Evolutionary conservation across 2,329 filamentous ascomycete genomes (phyloP), one percentile per base, ranked within the genome.

Genomic region (Clonostachys chloroleuca): DNA sequence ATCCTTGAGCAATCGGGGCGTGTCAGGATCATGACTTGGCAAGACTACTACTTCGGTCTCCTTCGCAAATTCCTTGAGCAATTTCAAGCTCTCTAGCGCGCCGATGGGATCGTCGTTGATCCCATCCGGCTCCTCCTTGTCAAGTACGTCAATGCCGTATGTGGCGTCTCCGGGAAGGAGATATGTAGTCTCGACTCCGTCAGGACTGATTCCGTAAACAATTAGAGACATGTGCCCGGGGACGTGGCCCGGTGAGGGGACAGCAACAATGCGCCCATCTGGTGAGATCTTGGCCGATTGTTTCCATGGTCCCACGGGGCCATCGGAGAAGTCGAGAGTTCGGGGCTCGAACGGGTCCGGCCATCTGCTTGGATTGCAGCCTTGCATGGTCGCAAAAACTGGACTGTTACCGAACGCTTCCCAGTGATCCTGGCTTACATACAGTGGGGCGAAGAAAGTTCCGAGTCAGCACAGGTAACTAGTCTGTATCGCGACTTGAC

Each of bases 181-280:
- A 40, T 61, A 64, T 14, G 49, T 62, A 2, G 44, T 49, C 16
- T 54, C 56, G 2, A 47, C 52, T 45, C 56, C 62, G 3, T 59
- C 65, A 4, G 36, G 48, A 10, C 8, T 30, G 24, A 5, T 1
- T 30, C 24, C 24, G 10, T 4, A 30, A 36, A 37, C 46, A 13
- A 65, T 47, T 40, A 67, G 18, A 7, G 57, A 59, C 12, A 65
- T 50, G 47, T 67, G 64, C 0, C 64, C 63, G 2, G 57, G 57
- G 5, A 64, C 59, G 46, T 67, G 63, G 9, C 64, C 64, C 12
- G 63, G 59, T 5, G 64, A 66, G 41, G 61, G 56, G 2, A 66
- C 59, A 8, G 56, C 57, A 1, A 59, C 52, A n/a, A 67, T 51
- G 12, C 45, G 55, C 1, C 59, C 61, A 53, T 65, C 57, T 3